Percentiles rank a stretch among this genome's conserved stretches.
Conservation (phyloP, 805 yeast species). For the Wickerhamomyces canadensis region DNA sequence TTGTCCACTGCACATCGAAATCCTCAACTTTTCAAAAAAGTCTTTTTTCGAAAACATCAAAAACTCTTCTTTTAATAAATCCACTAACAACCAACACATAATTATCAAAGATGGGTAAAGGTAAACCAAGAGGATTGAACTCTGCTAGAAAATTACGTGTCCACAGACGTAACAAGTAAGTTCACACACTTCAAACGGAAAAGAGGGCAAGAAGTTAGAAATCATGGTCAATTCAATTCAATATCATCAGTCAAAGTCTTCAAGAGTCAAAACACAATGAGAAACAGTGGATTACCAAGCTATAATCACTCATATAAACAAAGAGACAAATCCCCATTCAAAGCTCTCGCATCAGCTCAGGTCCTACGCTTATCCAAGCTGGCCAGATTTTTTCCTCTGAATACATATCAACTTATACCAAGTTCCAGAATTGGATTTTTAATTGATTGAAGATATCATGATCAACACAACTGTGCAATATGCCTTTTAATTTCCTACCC, state of each 20-base stretch:
- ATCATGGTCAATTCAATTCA: neutral
- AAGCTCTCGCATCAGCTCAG: too few relatives aligned
- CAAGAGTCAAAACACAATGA: neutral
- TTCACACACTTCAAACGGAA: constrained; percentile 17
- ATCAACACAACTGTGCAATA: too few relatives aligned
- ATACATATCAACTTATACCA: too few relatives aligned
- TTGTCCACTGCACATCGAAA: too few relatives aligned
- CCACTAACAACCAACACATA: constrained; percentile 9
- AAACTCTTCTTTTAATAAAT: constrained; percentile 3
- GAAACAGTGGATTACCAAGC: too few relatives aligned
- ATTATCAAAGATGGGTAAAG: constrained; percentile 83
- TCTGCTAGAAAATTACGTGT: constrained; percentile 99
- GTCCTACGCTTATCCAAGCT: too few relatives aligned
- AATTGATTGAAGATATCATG: too few relatives aligned
- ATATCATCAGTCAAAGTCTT: neutral
- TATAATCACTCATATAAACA: too few relatives aligned
- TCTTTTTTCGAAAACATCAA: constrained; percentile 2
- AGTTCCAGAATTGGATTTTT: too few relatives aligned
- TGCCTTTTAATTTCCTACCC: neutral
- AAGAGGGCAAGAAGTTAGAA: neutral
- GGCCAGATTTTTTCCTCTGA: too few relatives aligned
- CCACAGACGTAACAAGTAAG: constrained; percentile 96
- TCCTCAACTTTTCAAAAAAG: neutral
- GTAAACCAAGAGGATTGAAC: constrained; percentile 99
- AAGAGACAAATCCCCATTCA: too few relatives aligned